Evolutionary conservation across 129 eudicot species (phyloP).

Genomic region (Helichrysum umbraculigerum): DNA sequence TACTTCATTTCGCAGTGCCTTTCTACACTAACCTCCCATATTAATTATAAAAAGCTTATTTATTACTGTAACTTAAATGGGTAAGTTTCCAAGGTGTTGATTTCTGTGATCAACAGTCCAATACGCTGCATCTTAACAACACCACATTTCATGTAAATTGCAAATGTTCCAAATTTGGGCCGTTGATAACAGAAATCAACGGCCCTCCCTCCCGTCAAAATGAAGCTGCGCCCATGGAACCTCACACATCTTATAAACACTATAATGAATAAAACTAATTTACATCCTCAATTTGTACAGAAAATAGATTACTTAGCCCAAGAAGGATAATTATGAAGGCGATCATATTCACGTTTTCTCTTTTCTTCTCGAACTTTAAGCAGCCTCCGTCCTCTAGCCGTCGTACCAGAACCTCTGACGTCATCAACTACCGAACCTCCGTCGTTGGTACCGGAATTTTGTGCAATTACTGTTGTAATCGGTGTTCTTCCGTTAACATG

Average conservation of each 20-base stretch:
- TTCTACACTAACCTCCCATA: neutral
- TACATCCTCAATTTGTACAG: neutral
- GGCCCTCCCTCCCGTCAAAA: no score
- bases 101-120: no score
- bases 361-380: constrained; percentile 81
- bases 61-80: no score
- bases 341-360: constrained; percentile 72
- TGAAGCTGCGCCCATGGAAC: no score
- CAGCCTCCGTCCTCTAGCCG: constrained; percentile 87
- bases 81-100: no score
- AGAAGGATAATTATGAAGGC: constrained; percentile 71
- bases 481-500: constrained; percentile 19
- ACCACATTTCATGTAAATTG: no score
- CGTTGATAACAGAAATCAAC: no score
- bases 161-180: no score
- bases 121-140: no score
- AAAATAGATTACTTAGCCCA: constrained; percentile 75
- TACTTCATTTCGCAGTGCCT: neutral
- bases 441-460: constrained; percentile 9
- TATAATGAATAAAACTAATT: neutral
- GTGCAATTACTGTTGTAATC: constrained; percentile 23
- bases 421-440: constrained; percentile 18
- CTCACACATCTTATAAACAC: no score
- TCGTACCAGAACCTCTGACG: constrained; percentile 81
- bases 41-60: no score